Conservation (phyloP, 2,329 filamentous ascomycete species). For the Colletotrichum truncatum region DNA sequence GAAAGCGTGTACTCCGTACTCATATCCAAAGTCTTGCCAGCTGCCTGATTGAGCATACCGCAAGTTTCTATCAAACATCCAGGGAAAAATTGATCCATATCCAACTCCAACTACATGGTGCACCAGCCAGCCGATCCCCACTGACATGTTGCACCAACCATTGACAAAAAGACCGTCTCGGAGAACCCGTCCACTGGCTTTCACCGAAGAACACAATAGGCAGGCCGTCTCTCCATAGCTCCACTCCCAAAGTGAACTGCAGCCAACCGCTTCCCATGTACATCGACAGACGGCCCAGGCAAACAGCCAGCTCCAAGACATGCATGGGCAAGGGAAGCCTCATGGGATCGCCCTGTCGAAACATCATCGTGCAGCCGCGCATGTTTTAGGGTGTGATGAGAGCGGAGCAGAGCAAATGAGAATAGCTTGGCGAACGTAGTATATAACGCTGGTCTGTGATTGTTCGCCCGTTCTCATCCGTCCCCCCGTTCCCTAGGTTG, state of each 20-base stretch:
- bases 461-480: neutral
- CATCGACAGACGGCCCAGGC: neutral
- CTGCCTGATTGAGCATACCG: neutral
- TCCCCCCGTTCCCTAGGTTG: neutral
- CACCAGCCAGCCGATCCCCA: neutral
- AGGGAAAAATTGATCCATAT: no score
- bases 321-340: neutral
- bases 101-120: neutral
- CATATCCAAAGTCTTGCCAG: neutral
- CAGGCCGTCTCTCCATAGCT: no score
- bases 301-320: neutral
- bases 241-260: neutral
- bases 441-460: slow-evolving; percentile 3
- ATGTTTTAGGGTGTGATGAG: neutral
- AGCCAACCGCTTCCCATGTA: neutral
- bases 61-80: neutral
- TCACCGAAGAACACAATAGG: no score
- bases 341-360: neutral
- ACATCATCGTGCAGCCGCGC: slow-evolving; percentile 13
- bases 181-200: no score
- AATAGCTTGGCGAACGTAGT: neutral
- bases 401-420: neutral
- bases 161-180: no score
- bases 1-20: neutral
- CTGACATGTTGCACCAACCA: neutral